Conservation (phyloP, 169 alveolate species). For the Cryptosporidium viatorum region DNA sequence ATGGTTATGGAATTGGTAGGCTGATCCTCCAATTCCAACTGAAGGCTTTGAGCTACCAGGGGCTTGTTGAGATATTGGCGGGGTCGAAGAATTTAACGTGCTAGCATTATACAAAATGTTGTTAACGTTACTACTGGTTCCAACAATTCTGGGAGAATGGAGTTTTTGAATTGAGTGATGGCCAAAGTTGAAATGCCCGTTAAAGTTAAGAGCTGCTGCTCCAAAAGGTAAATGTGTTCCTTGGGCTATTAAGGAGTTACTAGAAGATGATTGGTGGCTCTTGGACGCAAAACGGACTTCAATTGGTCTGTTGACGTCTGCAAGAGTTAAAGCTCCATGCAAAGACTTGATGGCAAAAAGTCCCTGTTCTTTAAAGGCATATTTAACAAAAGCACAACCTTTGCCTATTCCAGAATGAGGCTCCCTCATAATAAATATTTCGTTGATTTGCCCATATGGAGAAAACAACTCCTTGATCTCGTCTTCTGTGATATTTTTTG, state of each 20-base stretch:
- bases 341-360: conserved; percentile 86
- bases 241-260: conserved; percentile 26
- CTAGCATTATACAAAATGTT: not conserved
- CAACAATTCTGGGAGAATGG: conserved; percentile 16
- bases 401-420: conserved; percentile 83
- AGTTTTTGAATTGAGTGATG: conserved; percentile 10
- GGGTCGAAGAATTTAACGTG: conserved; percentile 26
- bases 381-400: conserved; percentile 92
- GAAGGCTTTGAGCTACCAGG: not conserved
- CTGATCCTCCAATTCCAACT: not conserved
- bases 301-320: conserved; percentile 87
- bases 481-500: conserved; percentile 86
- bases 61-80: conserved; percentile 18
- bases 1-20: conserved; percentile 13
- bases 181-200: not conserved
- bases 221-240: not conserved
- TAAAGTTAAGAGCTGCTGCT: conserved; percentile 4
- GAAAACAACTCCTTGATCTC: conserved; percentile 84
- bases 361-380: conserved; percentile 90
- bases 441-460: conserved; percentile 88
- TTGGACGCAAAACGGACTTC: conserved; percentile 89
- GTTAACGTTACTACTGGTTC: not conserved
- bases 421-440: conserved; percentile 89
- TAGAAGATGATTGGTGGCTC: not conserved
- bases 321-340: conserved; percentile 85